A percentile compares a stretch with the other conserved stretches of the same genome.
phyloP scores from a whole-genome alignment of 2,329 filamentous ascomycete genomes.

The Fusarium sp. region DNA sequence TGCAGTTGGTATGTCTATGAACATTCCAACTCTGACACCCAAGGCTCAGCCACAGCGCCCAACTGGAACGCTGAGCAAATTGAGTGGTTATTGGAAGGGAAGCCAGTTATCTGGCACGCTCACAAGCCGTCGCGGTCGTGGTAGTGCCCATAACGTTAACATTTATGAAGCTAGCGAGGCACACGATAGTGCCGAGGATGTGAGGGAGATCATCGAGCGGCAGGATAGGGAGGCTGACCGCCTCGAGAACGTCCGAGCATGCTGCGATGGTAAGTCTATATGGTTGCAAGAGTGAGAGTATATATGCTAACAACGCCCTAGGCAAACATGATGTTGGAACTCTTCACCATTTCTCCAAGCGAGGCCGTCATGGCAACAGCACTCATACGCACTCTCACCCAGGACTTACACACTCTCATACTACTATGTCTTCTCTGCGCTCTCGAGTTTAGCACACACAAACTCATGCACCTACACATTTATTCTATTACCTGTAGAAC shows the following conservation, averaged over 20 bases:
- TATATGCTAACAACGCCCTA: conserved; percentile 49
- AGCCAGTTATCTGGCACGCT: conserved; percentile 62
- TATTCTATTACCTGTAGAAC: conserved; percentile 7
- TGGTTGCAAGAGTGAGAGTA: neutral
- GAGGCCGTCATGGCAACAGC: conserved; percentile 54
- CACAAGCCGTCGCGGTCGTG: conserved; percentile 65
- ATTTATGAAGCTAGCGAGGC: conserved; percentile 73
- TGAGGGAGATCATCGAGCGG: conserved; percentile 81
- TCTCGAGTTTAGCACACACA: conserved; percentile 49
- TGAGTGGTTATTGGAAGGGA: conserved; percentile 70
- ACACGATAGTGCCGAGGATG: conserved; percentile 84
- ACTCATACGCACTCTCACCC: conserved; percentile 53
- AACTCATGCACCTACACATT: conserved; percentile 12
- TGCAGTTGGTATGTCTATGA: conserved; percentile 60
- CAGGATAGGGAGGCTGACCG: conserved; percentile 81
- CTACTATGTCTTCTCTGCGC: conserved; percentile 52
- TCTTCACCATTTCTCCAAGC: conserved; percentile 61
- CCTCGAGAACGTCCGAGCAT: conserved; percentile 95
- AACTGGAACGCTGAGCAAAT: conserved; percentile 64
- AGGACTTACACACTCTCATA: conserved; percentile 51
- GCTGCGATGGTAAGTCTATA: conserved; percentile 85
- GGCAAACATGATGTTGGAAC: conserved; percentile 81
- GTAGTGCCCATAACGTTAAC: conserved; percentile 57
- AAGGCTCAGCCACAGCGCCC: conserved; percentile 55
- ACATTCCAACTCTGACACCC: conserved; percentile 68